phyloP scores from a whole-genome alignment of 257 asterid genomes.

The Solanum pinnatisectum region DNA sequence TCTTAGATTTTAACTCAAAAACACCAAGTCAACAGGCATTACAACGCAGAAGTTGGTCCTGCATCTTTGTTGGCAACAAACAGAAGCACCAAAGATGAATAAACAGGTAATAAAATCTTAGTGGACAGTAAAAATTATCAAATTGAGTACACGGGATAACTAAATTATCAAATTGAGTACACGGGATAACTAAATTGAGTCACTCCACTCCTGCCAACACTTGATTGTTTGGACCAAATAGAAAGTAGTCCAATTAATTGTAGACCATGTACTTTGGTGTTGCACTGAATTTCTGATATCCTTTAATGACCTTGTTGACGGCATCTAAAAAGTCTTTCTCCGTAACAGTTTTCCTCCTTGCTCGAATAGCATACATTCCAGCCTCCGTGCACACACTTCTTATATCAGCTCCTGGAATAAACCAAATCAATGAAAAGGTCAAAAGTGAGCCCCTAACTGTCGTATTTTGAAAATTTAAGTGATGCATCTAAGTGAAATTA shows the following conservation, averaged over 20 bases:
- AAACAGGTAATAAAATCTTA: neutral
- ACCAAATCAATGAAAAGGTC: neutral
- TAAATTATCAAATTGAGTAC: neutral
- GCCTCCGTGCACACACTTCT: slow-evolving; percentile 97
- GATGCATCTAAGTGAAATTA: neutral
- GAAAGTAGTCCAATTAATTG: slow-evolving; percentile 23
- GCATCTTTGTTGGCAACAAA: neutral
- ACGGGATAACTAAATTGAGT: neutral
- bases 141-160: neutral
- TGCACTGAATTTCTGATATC: slow-evolving; percentile 93
- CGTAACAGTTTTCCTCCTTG: slow-evolving; percentile 85
- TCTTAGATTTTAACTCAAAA: neutral
- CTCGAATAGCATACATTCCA: slow-evolving; percentile 89
- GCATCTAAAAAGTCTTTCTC: slow-evolving; percentile 96
- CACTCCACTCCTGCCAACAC: neutral
- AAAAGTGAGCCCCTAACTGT: neutral
- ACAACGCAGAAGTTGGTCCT: neutral
- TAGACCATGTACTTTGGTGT: slow-evolving; percentile 95
- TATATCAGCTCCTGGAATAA: slow-evolving; percentile 70
- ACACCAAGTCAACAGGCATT: neutral
- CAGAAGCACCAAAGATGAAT: neutral
- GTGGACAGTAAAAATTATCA: neutral
- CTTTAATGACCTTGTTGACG: slow-evolving; percentile 90
- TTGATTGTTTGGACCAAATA: neutral
- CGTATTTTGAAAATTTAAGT: neutral